Percentiles rank a stretch among this genome's conserved stretches.
Evolutionary conservation across 768 basidiomycete species (phyloP).

Genomic region (Hygrocybe coccinea): DNA sequence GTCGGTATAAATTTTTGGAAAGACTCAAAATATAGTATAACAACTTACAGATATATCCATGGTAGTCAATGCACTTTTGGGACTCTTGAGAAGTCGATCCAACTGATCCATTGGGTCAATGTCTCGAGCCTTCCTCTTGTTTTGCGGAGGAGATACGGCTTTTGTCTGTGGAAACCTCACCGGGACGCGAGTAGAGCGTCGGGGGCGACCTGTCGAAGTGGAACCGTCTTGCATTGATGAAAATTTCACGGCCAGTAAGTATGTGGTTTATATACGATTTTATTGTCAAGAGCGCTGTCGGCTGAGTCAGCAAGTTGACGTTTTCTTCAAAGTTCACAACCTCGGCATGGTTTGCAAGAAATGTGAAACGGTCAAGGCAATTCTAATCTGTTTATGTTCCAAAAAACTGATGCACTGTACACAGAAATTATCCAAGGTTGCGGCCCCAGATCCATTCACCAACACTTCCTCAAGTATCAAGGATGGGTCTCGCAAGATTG

Average conservation of each 20-base stretch:
- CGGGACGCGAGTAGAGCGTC: background rate
- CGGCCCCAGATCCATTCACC: constrained; percentile 83
- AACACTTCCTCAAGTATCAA: constrained; percentile 70
- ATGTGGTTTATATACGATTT: too few relatives aligned
- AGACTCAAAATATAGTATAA: constrained; percentile 30
- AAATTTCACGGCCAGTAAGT: too few relatives aligned
- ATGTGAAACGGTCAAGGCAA: constrained; percentile 63
- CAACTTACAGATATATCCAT: constrained; percentile 48
- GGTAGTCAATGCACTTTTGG: constrained; percentile 45
- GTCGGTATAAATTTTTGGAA: too few relatives aligned
- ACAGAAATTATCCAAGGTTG: constrained; percentile 88
- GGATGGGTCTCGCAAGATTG: constrained; percentile 73
- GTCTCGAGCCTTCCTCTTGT: constrained; percentile 14
- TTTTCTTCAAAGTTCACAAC: constrained; percentile 12
- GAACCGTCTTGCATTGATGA: too few relatives aligned
- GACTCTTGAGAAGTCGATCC: constrained; percentile 38
- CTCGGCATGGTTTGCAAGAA: constrained; percentile 76
- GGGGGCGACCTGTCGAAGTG: background rate
- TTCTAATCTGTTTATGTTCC: background rate
- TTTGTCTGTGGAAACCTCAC: background rate
- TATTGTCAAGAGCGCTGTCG: too few relatives aligned
- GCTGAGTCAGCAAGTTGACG: background rate
- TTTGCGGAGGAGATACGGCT: background rate
- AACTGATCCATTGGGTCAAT: constrained; percentile 30
- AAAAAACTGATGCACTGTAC: constrained; percentile 17